Percentiles rank a stretch among this genome's conserved stretches.
Evolutionary conservation across 148 eudicot species (phyloP).

Genomic region (Talinum fruticosum): DNA sequence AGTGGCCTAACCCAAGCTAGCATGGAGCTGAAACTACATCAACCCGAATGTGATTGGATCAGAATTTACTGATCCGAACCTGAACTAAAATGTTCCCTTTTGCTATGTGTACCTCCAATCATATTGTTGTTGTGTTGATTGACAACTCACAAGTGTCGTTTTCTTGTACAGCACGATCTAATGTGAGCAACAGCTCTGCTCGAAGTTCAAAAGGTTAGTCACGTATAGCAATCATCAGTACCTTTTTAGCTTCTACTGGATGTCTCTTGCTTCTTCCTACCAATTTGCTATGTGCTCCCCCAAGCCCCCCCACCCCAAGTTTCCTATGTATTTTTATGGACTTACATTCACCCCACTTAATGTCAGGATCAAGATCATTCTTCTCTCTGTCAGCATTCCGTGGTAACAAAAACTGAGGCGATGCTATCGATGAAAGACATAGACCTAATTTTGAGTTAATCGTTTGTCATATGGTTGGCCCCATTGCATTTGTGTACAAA

Average conservation of each 20-base stretch:
- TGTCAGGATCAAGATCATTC: slow-evolving; percentile 47
- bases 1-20: not conserved
- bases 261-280: not conserved
- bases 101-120: no score
- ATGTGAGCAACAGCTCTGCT: slow-evolving; percentile 42
- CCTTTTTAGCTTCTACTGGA: slow-evolving; percentile 18
- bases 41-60: not conserved
- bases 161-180: slow-evolving; percentile 50
- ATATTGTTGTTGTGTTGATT: not conserved
- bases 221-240: not conserved
- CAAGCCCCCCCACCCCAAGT: not conserved
- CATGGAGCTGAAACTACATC: not conserved
- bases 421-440: slow-evolving; percentile 1
- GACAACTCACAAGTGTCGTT: not conserved
- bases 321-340: slow-evolving; percentile 2
- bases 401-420: slow-evolving; percentile 38
- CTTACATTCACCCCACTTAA: not conserved
- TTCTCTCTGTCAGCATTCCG: slow-evolving; percentile 53
- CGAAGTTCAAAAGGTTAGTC: slow-evolving; percentile 44
- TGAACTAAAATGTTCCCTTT: not conserved
- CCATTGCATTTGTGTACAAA: slow-evolving; percentile 20
- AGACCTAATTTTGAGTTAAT: slow-evolving; percentile 17
- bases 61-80: not conserved
- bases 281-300: not conserved
- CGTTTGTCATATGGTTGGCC: slow-evolving; percentile 7